Evolutionary conservation across 768 basidiomycete genomes (phyloP), one percentile per base, ranked within the genome.

Genomic region (Suillus paluster): DNA sequence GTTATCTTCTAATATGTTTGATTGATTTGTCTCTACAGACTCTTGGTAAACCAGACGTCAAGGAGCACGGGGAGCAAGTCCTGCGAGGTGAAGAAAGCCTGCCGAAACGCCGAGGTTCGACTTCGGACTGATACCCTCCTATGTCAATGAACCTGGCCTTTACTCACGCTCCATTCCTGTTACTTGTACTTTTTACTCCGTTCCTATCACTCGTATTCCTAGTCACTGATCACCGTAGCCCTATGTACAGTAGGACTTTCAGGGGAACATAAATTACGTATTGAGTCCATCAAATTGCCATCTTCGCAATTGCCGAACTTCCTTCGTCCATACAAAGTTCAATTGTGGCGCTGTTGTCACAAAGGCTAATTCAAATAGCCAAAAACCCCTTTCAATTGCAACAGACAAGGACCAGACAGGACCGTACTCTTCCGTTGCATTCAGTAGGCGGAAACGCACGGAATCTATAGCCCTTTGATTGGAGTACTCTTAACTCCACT

Each of bases 21-120:
- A n/a, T n/a, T 25, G 15, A 25, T 53, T 36, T 19, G 8, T 27
- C 23, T 27, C 5, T 41, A 21, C 14, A 76, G 73, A 58, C 68
- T 42, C 57, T 75, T 41, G 70, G 70, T 46, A 57, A 82, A 72
- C 61, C 80, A 19, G 74, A 74, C 10, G 68, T 83, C 60, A 86
- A 86, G 67, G 80, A 84, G 57, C 80, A 86, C 46, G 86, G 85
- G 0, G 73, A 82, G 63, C 73, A 79, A 56, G 85, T 88, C 27
- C 77, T 87, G 33, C 78, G 81, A 27, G 87, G 87, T 21, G 74
- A 80, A 62, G 78, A 75, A 6, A 68, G 77, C 4, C 72, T 79
- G 50, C 76, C 77, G 6, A 64, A 49, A 48, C 68, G 71, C 41
- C 62, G 66, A 59, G 64, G 62, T 23, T 76, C 75, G 6, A 58